Conservation (phyloP, 176 grass and related monocot genomes). For the Ampelocalamus luodianensis region DNA sequence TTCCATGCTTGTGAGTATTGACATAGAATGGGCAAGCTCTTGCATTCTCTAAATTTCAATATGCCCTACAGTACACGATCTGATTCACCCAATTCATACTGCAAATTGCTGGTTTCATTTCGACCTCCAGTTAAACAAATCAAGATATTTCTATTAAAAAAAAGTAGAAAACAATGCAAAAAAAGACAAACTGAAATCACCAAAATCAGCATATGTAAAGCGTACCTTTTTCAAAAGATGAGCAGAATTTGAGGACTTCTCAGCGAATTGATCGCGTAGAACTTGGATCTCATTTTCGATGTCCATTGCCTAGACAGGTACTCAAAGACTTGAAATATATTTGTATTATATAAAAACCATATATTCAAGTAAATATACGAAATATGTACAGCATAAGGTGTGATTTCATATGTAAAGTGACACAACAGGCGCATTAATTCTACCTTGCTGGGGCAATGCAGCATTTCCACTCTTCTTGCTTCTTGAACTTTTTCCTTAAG, state of each 20-base stretch:
- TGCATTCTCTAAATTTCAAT: background rate
- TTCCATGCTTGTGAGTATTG: background rate
- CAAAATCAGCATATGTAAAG: slow-evolving; percentile 3
- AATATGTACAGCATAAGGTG: background rate
- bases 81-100: background rate
- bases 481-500: slow-evolving; percentile 70
- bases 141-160: slow-evolving; percentile 1
- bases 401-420: background rate
- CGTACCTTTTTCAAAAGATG: slow-evolving; percentile 73
- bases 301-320: slow-evolving; percentile 73
- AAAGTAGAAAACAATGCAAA: background rate
- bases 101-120: background rate
- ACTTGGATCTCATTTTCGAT: slow-evolving; percentile 71
- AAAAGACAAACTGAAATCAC: background rate
- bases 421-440: background rate
- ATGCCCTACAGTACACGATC: background rate
- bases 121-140: background rate
- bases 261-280: slow-evolving; percentile 62
- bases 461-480: slow-evolving; percentile 84
- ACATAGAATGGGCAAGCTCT: background rate
- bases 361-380: background rate
- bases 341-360: slow-evolving; percentile 8
- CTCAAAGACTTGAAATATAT: slow-evolving; percentile 24
- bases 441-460: slow-evolving; percentile 90
- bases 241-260: slow-evolving; percentile 60